A percentile compares a stretch with the other conserved stretches of the same genome.
These are phyloP conservation scores for Solanum chaucha DNA, from an alignment of 257 asterid genomes.

Conservation along the genomic window DNA sequence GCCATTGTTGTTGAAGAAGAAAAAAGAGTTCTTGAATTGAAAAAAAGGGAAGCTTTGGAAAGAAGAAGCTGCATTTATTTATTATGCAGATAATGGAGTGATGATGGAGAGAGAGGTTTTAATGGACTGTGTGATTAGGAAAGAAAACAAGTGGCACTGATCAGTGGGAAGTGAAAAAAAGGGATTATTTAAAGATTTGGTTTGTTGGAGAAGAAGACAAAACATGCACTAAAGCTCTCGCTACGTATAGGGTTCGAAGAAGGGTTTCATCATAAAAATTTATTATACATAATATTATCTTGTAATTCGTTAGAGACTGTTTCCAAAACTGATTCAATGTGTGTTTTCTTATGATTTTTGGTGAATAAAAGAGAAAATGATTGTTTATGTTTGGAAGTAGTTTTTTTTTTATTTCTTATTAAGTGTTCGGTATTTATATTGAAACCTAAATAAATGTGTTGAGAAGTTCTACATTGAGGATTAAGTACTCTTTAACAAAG, in stretches of 20 bases:
- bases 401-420: too few relatives aligned
- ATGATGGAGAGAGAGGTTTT: background rate
- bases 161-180: background rate
- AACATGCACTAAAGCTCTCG: background rate
- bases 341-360: too few relatives aligned
- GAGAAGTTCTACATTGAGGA: too few relatives aligned
- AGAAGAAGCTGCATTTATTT: slow-evolving; percentile 22
- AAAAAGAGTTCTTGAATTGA: slow-evolving; percentile 24
- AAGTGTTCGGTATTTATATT: fast-evolving
- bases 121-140: background rate
- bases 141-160: background rate
- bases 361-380: background rate
- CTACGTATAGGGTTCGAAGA: background rate
- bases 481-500: too few relatives aligned
- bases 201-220: background rate
- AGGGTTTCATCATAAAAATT: fast-evolving
- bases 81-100: background rate
- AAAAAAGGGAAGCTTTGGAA: slow-evolving; percentile 3
- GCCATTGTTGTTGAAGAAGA: slow-evolving; percentile 33
- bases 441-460: too few relatives aligned
- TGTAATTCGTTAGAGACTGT: too few relatives aligned
- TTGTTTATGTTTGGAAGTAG: background rate
- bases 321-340: background rate
- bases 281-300: too few relatives aligned
- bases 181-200: background rate